These are phyloP conservation scores for Epichloe sibirici DNA, from an alignment of 2,329 filamentous ascomycete genomes.

Conservation along the genomic window DNA sequence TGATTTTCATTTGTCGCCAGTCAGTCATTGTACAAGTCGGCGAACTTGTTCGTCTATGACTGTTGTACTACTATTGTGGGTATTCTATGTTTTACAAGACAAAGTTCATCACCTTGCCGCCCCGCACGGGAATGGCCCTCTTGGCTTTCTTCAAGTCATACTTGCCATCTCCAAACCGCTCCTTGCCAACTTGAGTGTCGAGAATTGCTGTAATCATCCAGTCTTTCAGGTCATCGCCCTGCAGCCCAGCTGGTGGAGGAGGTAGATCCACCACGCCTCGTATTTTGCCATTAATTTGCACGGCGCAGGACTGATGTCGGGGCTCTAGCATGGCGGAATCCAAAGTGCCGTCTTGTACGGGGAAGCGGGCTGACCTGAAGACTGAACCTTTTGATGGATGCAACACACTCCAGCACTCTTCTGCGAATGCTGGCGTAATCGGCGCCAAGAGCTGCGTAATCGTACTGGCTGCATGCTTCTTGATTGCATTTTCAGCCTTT, in stretches of 20 bases:
- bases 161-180: slow-evolving; percentile 37
- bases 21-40: too few relatives aligned
- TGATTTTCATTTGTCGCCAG: too few relatives aligned
- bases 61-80: not conserved
- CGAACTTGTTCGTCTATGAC: not conserved
- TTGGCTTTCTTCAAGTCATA: slow-evolving; percentile 40
- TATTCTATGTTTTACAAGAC: slow-evolving; percentile 32
- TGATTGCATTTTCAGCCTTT: slow-evolving; percentile 29
- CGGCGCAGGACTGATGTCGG: slow-evolving; percentile 44
- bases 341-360: slow-evolving; percentile 38
- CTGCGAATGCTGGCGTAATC: slow-evolving; percentile 66
- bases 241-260: slow-evolving; percentile 29
- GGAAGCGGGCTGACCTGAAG: slow-evolving; percentile 44
- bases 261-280: slow-evolving; percentile 56
- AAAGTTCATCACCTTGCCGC: slow-evolving; percentile 64
- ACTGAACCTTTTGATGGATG: slow-evolving; percentile 26
- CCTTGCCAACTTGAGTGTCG: slow-evolving; percentile 45
- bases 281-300: slow-evolving; percentile 73
- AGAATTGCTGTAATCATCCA: slow-evolving; percentile 54
- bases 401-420: slow-evolving; percentile 65
- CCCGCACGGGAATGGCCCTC: slow-evolving; percentile 53
- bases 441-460: slow-evolving; percentile 67
- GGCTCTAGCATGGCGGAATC: slow-evolving; percentile 36
- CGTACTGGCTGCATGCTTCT: slow-evolving; percentile 35
- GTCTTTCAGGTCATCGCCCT: slow-evolving; percentile 33